These are phyloP conservation scores for Cutaneotrichosporon sp. DNA, from an alignment of 1,284 basidiomycete genomes.

Conservation along the genomic window DNA sequence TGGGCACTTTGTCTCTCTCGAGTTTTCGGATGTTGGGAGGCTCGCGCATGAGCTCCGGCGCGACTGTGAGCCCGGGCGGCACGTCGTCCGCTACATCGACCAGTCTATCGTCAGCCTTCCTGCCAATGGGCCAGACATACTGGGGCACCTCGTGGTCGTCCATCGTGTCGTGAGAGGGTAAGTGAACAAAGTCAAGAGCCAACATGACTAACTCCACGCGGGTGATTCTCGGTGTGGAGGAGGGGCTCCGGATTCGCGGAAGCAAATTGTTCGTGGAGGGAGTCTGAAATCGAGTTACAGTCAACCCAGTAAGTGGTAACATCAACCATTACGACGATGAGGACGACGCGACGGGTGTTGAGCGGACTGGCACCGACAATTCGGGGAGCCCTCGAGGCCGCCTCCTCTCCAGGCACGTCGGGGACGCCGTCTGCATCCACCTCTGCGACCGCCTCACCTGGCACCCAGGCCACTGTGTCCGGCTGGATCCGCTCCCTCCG, in stretches of 20 bases:
- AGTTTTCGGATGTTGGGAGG: constrained; percentile 1
- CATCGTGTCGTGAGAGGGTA: background rate
- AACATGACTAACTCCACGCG: too few species aligned
- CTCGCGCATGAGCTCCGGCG: background rate
- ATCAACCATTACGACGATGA: background rate
- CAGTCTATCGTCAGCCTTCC: constrained; percentile 7
- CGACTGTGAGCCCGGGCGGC: background rate
- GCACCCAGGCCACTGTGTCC: constrained; percentile 35
- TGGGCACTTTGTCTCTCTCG: constrained; percentile 58
- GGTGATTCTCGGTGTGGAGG: background rate
- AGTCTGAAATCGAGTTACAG: background rate
- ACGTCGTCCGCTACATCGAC: constrained; percentile 3
- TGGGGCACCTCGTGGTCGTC: constrained; percentile 17
- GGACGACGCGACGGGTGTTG: background rate
- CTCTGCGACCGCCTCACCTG: background rate
- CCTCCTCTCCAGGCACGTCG: background rate
- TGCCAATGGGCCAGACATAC: background rate
- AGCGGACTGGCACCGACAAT: constrained; percentile 7
- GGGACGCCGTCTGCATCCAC: background rate
- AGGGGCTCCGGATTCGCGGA: constrained; percentile 5
- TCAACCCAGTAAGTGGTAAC: background rate
- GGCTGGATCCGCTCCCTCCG: constrained; percentile 83
- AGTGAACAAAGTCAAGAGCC: too few species aligned
- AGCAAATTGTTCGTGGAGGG: constrained; percentile 9
- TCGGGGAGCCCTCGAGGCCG: background rate